Conservation (phyloP, 768 basidiomycete genomes). For the Amyloporia xantha region DNA sequence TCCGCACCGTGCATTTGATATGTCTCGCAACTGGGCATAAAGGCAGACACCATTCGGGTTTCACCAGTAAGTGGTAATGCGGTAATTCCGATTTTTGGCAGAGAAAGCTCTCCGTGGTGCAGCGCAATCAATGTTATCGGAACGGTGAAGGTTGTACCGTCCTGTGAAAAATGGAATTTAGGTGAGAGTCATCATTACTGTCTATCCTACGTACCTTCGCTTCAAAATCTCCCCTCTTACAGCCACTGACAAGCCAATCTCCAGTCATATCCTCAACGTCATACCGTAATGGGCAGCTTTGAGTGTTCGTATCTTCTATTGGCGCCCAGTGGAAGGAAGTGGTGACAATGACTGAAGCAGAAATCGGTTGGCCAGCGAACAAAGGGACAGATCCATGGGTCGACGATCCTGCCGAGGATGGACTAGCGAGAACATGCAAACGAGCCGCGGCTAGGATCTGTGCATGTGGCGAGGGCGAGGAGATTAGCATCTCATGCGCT, state of each 20-base stretch:
- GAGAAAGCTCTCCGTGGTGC: slow-evolving; percentile 70
- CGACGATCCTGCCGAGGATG: slow-evolving; percentile 26
- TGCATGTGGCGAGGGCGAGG: too few relatives aligned
- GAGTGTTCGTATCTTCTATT: slow-evolving; percentile 30
- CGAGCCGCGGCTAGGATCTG: slow-evolving; percentile 64
- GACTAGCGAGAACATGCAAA: slow-evolving; percentile 41
- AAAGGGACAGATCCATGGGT: slow-evolving; percentile 29
- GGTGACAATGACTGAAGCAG: slow-evolving; percentile 54
- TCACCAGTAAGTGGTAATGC: slow-evolving; percentile 49
- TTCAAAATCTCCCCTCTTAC: slow-evolving; percentile 77
- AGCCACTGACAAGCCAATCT: slow-evolving; percentile 88
- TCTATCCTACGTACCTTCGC: slow-evolving; percentile 60
- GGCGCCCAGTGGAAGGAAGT: slow-evolving; percentile 78
- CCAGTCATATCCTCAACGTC: slow-evolving; percentile 76
- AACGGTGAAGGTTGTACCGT: slow-evolving; percentile 50
- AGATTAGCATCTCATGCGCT: too few relatives aligned
- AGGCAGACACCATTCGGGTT: slow-evolving; percentile 49
- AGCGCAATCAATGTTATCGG: slow-evolving; percentile 80
- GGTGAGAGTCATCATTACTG: too few relatives aligned
- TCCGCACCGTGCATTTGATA: slow-evolving; percentile 84
- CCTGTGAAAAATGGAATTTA: slow-evolving; percentile 46
- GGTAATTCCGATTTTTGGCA: slow-evolving; percentile 68
- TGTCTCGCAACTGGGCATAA: slow-evolving; percentile 64
- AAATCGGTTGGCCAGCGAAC: slow-evolving; percentile 87
- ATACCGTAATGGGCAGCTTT: slow-evolving; percentile 57